Evolutionary conservation across 164 flowering plant genomes (phyloP).

Genomic region (Sedum album): DNA sequence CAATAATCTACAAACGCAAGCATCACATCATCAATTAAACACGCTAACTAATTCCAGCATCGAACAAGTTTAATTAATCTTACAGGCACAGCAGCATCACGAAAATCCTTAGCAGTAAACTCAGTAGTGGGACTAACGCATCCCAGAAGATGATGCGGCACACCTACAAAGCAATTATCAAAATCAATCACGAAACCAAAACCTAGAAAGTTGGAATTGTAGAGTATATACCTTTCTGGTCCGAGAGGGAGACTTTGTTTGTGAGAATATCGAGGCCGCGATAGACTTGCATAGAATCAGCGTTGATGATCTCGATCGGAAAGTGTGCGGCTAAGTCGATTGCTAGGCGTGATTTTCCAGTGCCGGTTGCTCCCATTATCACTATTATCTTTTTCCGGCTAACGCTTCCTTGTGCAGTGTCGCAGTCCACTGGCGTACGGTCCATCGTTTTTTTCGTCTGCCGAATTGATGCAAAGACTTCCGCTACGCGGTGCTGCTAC

Average conservation of each 20-base stretch:
- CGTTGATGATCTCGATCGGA: slow-evolving; percentile 80
- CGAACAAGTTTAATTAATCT: slow-evolving; percentile 9
- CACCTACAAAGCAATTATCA: slow-evolving; percentile 34
- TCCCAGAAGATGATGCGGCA: slow-evolving; percentile 88
- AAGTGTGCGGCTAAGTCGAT: slow-evolving; percentile 77
- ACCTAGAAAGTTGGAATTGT: neutral
- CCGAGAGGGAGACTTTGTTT: neutral
- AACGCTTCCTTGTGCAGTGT: no score
- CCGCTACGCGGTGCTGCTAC: no score
- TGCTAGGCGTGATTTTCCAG: slow-evolving; percentile 79
- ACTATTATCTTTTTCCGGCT: slow-evolving; percentile 40
- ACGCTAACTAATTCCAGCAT: neutral
- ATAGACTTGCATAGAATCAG: slow-evolving; percentile 61
- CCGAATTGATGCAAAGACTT: neutral
- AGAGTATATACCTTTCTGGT: neutral
- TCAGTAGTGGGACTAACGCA: slow-evolving; percentile 31
- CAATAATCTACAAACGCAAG: slow-evolving; percentile 48
- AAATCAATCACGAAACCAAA: neutral
- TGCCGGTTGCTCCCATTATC: slow-evolving; percentile 82
- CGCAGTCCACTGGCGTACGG: neutral
- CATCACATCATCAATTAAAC: neutral
- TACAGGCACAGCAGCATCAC: slow-evolving; percentile 62
- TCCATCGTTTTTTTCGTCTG: neutral
- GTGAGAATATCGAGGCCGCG: neutral
- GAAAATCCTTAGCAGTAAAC: slow-evolving; percentile 52